These are phyloP conservation scores for Aspergillus biplanus DNA, from an alignment of 495 filamentous ascomycete genomes.

Conservation along the genomic window DNA sequence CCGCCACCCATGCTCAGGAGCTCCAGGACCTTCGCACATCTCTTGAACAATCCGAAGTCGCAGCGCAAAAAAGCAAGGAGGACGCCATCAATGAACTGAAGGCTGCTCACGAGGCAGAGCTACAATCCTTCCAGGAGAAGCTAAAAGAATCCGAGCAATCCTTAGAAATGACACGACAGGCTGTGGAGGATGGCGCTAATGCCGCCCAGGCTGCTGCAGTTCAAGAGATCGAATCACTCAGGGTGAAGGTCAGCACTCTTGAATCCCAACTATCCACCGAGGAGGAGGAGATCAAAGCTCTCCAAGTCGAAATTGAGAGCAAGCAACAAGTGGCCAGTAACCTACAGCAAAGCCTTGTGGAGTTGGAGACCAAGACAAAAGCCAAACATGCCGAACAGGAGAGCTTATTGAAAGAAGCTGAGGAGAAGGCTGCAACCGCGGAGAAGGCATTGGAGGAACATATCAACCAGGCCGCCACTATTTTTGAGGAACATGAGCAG, in stretches of 20 bases:
- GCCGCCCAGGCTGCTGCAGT: constrained; percentile 42
- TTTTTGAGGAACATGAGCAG: constrained; percentile 38
- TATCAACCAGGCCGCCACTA: constrained; percentile 27
- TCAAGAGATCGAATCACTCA: constrained; percentile 47
- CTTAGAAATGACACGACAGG: constrained; percentile 37
- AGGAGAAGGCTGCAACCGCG: constrained; percentile 42
- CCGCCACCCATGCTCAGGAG: constrained; percentile 39
- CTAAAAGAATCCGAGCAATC: constrained; percentile 40
- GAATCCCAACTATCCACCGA: constrained; percentile 43
- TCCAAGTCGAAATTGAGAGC: constrained; percentile 44
- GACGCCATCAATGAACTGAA: constrained; percentile 42
- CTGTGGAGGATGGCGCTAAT: constrained; percentile 41
- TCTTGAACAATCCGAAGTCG: constrained; percentile 41
- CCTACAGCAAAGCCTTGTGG: constrained; percentile 40
- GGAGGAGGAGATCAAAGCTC: constrained; percentile 44
- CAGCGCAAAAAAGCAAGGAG: constrained; percentile 36
- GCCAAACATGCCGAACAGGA: constrained; percentile 43
- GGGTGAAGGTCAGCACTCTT: constrained; percentile 43
- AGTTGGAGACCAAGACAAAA: constrained; percentile 40
- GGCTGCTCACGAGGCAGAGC: constrained; percentile 38
- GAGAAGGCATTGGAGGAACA: constrained; percentile 39
- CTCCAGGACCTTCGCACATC: constrained; percentile 47
- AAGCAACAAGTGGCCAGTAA: constrained; percentile 44
- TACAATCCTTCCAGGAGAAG: constrained; percentile 39
- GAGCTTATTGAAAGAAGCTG: constrained; percentile 35